Conservation (phyloP, 2,329 filamentous ascomycete genomes). For the Thelonectria discophora region DNA sequence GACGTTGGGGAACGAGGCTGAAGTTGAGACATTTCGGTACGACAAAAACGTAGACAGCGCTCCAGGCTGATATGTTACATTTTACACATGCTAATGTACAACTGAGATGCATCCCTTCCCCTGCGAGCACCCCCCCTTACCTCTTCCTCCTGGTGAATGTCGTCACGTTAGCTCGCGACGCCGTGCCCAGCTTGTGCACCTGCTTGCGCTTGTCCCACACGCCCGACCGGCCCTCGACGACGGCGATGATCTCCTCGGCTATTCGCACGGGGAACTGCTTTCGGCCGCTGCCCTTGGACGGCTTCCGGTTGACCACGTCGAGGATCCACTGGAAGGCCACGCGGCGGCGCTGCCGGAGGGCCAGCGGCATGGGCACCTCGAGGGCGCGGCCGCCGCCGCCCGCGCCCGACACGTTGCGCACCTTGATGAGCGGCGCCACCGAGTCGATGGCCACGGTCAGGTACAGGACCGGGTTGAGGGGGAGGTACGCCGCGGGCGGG, state of each 20-base stretch:
- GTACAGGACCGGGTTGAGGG: constrained; percentile 89
- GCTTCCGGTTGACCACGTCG: constrained; percentile 81
- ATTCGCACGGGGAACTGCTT: constrained; percentile 79
- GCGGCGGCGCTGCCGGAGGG: constrained; percentile 77
- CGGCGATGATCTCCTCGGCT: constrained; percentile 85
- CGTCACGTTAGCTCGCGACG: constrained; percentile 76
- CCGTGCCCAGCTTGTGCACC: constrained; percentile 83
- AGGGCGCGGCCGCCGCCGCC: constrained; percentile 87
- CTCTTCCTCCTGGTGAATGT: constrained; percentile 49
- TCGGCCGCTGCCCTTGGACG: constrained; percentile 74
- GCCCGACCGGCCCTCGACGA: constrained; percentile 84
- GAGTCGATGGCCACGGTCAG: constrained; percentile 92
- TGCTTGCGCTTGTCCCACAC: constrained; percentile 84
- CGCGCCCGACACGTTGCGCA: constrained; percentile 78
- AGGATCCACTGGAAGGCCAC: constrained; percentile 90
- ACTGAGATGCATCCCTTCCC: constrained; percentile 13
- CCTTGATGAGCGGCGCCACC: constrained; percentile 85
- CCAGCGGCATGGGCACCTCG: constrained; percentile 82
- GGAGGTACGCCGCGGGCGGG: constrained; percentile 80
- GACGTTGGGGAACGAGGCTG: neutral
- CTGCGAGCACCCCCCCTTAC: constrained; percentile 33
- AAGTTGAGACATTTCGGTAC: constrained; percentile 10
- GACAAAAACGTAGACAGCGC: constrained; percentile 25
- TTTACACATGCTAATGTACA: constrained; percentile 44
- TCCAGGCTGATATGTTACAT: constrained; percentile 45